These are phyloP conservation scores for Rhododendron simsii DNA, from an alignment of 148 eudicot genomes.

Conservation along the genomic window DNA sequence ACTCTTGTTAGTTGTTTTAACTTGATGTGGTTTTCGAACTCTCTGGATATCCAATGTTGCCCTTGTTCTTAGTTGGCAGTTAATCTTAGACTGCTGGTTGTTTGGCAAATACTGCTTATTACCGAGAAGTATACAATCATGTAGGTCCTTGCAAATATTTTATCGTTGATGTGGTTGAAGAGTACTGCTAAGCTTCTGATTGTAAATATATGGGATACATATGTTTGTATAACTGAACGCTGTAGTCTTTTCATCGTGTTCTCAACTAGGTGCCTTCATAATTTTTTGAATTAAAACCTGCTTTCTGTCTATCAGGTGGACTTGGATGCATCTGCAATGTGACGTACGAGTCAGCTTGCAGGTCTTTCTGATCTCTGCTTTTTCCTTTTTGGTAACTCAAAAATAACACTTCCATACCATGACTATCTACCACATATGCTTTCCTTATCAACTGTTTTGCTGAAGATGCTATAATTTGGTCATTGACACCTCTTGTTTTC, in stretches of 20 bases:
- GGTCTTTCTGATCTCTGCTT: conserved; percentile 33
- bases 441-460: background rate
- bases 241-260: conserved; percentile 31
- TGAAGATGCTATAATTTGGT: background rate
- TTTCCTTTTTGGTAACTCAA: background rate
- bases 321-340: conserved; percentile 9
- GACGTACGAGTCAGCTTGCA: conserved; percentile 64
- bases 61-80: background rate
- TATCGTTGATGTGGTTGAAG: background rate
- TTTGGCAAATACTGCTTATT: background rate
- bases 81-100: background rate
- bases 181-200: background rate
- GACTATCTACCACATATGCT: background rate
- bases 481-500: background rate
- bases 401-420: background rate
- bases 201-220: background rate
- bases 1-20: background rate
- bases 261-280: background rate
- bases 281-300: conserved; percentile 7
- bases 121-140: background rate
- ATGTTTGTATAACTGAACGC: background rate
- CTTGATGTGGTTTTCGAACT: background rate
- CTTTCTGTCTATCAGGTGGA: conserved; percentile 1
- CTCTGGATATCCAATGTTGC: background rate
- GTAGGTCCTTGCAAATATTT: background rate